Conservation (phyloP, 1,284 basidiomycete species). For the Puccinia sorghi region DNA sequence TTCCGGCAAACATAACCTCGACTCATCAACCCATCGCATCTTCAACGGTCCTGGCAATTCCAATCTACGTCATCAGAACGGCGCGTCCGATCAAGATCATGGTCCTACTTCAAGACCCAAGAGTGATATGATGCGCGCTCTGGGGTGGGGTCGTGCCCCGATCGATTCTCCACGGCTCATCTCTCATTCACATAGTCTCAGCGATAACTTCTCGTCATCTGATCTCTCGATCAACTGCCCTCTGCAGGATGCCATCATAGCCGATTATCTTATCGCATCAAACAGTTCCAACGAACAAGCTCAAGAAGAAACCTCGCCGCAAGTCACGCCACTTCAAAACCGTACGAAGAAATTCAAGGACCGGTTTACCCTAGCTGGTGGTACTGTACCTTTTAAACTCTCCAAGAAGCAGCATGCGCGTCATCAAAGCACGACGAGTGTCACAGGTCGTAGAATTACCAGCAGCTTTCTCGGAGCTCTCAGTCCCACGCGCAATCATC, state of each 20-base stretch:
- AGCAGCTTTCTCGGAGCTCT: constrained; percentile 9
- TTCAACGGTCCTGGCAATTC: neutral
- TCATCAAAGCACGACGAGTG: neutral
- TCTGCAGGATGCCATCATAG: constrained; percentile 12
- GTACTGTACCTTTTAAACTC: constrained; percentile 1
- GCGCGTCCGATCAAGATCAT: neutral
- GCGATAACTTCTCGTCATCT: neutral
- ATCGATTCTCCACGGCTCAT: constrained; percentile 15
- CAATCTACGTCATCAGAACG: neutral
- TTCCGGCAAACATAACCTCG: neutral
- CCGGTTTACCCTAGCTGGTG: constrained; percentile 5
- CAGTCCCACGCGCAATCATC: neutral
- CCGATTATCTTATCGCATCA: neutral
- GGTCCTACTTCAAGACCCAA: neutral
- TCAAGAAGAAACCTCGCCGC: neutral
- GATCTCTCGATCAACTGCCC: constrained; percentile 4
- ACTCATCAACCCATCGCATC: neutral
- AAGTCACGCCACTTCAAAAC: neutral
- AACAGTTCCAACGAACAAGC: neutral
- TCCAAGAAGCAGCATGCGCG: constrained; percentile 9
- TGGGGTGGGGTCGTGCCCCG: constrained; percentile 26
- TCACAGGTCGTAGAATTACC: neutral
- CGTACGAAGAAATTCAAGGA: constrained; percentile 12
- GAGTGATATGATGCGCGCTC: constrained; percentile 5
- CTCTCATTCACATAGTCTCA: neutral